phyloP scores from a whole-genome alignment of 768 basidiomycete genomes.

The Termitomyces sp. region DNA sequence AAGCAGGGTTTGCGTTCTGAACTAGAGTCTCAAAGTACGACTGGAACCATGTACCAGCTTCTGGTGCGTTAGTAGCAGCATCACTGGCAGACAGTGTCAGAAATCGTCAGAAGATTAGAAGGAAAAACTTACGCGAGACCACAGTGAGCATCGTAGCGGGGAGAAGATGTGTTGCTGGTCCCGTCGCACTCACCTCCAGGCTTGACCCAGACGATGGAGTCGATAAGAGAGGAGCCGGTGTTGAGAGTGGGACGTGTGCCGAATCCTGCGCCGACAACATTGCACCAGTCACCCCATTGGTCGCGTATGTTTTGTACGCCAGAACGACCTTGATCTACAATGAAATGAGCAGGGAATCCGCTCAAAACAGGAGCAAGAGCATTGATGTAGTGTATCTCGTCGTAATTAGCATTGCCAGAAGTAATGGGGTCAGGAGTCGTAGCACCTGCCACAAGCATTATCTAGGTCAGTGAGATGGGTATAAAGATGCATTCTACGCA shows the following conservation, averaged over 20 bases:
- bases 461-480: not conserved
- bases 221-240: slow-evolving; percentile 49
- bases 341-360: slow-evolving; percentile 56
- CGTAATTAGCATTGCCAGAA: slow-evolving; percentile 53
- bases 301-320: slow-evolving; percentile 57
- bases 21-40: slow-evolving; percentile 57
- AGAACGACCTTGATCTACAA: slow-evolving; percentile 63
- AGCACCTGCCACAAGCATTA: slow-evolving; percentile 32
- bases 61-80: slow-evolving; percentile 49
- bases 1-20: slow-evolving; percentile 43
- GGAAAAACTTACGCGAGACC: slow-evolving; percentile 34
- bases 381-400: slow-evolving; percentile 55
- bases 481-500: slow-evolving; percentile 6
- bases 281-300: slow-evolving; percentile 66
- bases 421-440: slow-evolving; percentile 55
- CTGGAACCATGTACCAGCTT: slow-evolving; percentile 67
- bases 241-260: slow-evolving; percentile 51
- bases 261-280: slow-evolving; percentile 59
- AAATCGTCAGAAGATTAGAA: not conserved
- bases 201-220: slow-evolving; percentile 63
- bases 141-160: slow-evolving; percentile 49
- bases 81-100: slow-evolving; percentile 28
- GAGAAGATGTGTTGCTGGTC: slow-evolving; percentile 47
- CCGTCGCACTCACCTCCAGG: slow-evolving; percentile 66
- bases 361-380: slow-evolving; percentile 43